These are phyloP conservation scores for Aspergillus kassunensis DNA, from an alignment of 495 filamentous ascomycete genomes.

Conservation along the genomic window DNA sequence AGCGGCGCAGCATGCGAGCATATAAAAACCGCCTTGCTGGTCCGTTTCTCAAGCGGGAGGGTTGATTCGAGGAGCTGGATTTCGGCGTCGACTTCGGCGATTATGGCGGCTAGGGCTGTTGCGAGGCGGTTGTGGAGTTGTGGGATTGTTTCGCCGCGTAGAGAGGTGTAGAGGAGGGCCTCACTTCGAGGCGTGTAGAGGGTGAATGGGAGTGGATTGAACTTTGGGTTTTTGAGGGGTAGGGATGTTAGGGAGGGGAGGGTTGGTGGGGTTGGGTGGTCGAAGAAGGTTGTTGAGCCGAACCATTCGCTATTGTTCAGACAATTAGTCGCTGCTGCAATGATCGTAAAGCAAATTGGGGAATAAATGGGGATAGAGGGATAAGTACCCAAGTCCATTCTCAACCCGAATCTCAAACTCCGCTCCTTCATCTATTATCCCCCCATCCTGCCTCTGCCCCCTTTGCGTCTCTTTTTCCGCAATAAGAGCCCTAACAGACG, in stretches of 20 bases:
- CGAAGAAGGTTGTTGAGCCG: constrained; percentile 62
- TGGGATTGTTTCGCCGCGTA: constrained; percentile 69
- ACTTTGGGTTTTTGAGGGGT: constrained; percentile 25
- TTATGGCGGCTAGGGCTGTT: constrained; percentile 63
- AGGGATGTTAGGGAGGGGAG: constrained; percentile 54
- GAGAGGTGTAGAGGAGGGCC: constrained; percentile 59
- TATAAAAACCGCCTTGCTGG: constrained; percentile 63
- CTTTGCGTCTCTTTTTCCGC: neutral
- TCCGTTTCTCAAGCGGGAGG: constrained; percentile 19
- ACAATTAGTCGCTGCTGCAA: too few relatives aligned
- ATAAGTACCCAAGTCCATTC: constrained; percentile 63
- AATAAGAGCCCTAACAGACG: constrained; percentile 56
- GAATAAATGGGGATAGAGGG: neutral
- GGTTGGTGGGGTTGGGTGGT: constrained; percentile 74
- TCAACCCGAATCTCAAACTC: constrained; percentile 60
- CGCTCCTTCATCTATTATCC: neutral
- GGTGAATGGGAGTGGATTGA: constrained; percentile 30
- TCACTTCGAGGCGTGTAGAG: constrained; percentile 48
- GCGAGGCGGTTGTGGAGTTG: constrained; percentile 79
- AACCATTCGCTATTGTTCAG: constrained; percentile 92
- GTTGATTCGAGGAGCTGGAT: constrained; percentile 31
- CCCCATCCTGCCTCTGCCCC: neutral
- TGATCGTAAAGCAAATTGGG: neutral
- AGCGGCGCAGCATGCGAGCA: constrained; percentile 89
- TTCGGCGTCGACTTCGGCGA: constrained; percentile 64